Conservation (phyloP, 768 basidiomycete species). For the Mycena maculata region DNA sequence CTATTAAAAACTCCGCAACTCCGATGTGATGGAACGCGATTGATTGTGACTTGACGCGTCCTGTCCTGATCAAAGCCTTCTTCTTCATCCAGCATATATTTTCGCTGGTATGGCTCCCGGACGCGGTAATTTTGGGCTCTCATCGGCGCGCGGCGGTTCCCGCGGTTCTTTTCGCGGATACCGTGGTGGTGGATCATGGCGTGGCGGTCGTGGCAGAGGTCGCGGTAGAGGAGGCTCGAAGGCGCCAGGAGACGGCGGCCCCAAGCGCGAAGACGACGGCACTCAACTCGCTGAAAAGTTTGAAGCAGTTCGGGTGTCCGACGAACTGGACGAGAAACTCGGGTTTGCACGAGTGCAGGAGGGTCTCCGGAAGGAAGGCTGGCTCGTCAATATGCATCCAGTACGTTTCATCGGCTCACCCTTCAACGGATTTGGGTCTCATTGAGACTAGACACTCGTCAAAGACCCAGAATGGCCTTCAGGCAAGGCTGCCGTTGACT, state of each 20-base stretch:
- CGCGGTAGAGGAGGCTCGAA: slow-evolving; percentile 53
- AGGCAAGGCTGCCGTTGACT: slow-evolving; percentile 93
- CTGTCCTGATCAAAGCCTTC: not conserved
- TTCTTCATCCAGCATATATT: not conserved
- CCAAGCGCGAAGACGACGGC: slow-evolving; percentile 89
- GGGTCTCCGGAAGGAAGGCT: slow-evolving; percentile 83
- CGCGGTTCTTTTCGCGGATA: slow-evolving; percentile 60
- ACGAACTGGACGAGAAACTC: slow-evolving; percentile 94
- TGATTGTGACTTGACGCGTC: slow-evolving; percentile 15
- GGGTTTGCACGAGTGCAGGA: slow-evolving; percentile 88
- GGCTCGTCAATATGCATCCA: slow-evolving; percentile 99
- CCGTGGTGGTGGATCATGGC: slow-evolving; percentile 60
- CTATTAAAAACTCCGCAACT: not conserved
- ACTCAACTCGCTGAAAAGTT: slow-evolving; percentile 88
- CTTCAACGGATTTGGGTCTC: not conserved
- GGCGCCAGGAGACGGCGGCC: slow-evolving; percentile 58
- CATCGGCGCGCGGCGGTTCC: slow-evolving; percentile 59
- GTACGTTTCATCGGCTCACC: slow-evolving; percentile 63
- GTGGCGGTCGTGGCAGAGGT: slow-evolving; percentile 68
- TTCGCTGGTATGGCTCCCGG: slow-evolving; percentile 60
- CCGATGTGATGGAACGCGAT: slow-evolving; percentile 9
- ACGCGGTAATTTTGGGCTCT: slow-evolving; percentile 66
- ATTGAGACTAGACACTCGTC: slow-evolving; percentile 72
- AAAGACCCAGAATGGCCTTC: slow-evolving; percentile 87
- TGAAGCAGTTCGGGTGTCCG: slow-evolving; percentile 77